phyloP scores from a whole-genome alignment of 768 basidiomycete species.

The Mycena venus region DNA sequence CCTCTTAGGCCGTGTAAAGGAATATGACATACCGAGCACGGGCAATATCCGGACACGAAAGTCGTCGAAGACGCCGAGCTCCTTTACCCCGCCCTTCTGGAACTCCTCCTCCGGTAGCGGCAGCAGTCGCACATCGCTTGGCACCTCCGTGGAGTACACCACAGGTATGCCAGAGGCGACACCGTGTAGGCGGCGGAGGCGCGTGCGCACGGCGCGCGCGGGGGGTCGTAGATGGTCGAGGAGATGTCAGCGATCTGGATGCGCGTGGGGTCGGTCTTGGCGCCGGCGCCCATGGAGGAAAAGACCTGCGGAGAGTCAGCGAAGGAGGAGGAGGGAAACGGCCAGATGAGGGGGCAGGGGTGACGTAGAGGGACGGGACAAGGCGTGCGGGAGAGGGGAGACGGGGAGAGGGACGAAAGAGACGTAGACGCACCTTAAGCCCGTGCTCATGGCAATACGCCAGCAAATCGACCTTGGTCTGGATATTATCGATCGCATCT shows the following conservation, averaged over 20 bases:
- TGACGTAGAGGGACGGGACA: too few relatives aligned
- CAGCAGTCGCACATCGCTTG: slow-evolving; percentile 88
- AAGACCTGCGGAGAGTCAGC: slow-evolving; percentile 48
- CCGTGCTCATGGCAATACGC: slow-evolving; percentile 84
- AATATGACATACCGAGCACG: slow-evolving; percentile 74
- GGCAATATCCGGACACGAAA: slow-evolving; percentile 95
- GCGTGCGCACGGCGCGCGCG: slow-evolving; percentile 88
- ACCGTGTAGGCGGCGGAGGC: slow-evolving; percentile 75
- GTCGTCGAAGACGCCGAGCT: slow-evolving; percentile 91
- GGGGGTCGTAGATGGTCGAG: slow-evolving; percentile 91
- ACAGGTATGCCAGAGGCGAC: slow-evolving; percentile 82
- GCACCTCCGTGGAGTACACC: slow-evolving; percentile 96
- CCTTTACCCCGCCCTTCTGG: slow-evolving; percentile 88
- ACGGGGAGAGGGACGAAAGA: too few relatives aligned
- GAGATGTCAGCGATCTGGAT: slow-evolving; percentile 97
- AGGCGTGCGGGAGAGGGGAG: too few relatives aligned
- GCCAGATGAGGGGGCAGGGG: too few relatives aligned
- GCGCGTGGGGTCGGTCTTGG: slow-evolving; percentile 94
- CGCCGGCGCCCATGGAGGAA: slow-evolving; percentile 96
- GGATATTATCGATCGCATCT: slow-evolving; percentile 98
- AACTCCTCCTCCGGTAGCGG: slow-evolving; percentile 95
- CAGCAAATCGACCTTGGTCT: slow-evolving; percentile 95
- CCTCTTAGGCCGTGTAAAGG: not conserved
- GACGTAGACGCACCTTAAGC: not conserved
- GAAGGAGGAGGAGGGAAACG: too few relatives aligned